These are phyloP conservation scores for Misopates orontium DNA, from an alignment of 257 asterid species.

Conservation along the genomic window DNA sequence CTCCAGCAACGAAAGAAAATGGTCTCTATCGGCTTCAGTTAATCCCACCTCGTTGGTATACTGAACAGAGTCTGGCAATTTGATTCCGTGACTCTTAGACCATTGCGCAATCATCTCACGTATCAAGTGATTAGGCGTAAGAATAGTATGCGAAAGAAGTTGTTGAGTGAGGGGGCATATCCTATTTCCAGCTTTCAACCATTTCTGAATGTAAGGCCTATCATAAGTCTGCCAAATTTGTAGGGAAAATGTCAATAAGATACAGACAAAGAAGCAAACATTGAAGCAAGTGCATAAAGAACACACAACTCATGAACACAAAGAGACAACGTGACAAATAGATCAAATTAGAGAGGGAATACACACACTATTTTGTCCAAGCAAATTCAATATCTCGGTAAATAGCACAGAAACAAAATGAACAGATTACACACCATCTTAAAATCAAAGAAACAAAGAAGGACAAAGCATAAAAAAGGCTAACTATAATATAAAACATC, in stretches of 20 bases:
- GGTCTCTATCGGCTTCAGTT: slow-evolving; percentile 61
- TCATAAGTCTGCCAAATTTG: slow-evolving; percentile 78
- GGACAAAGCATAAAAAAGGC: too few species aligned
- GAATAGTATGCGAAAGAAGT: slow-evolving; percentile 71
- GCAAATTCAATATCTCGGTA: too few species aligned
- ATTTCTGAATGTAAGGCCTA: slow-evolving; percentile 72
- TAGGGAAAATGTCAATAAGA: slow-evolving; percentile 13
- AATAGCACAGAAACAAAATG: too few species aligned
- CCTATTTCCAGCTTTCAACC: slow-evolving; percentile 82
- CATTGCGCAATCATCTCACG: slow-evolving; percentile 65
- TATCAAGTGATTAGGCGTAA: slow-evolving; percentile 74
- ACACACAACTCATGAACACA: neutral
- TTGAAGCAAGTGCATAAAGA: neutral
- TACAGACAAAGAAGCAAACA: slow-evolving; percentile 14
- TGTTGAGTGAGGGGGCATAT: slow-evolving; percentile 87
- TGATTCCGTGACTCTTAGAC: slow-evolving; percentile 68
- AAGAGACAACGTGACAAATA: neutral
- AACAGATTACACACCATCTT: too few species aligned
- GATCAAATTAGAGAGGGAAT: neutral
- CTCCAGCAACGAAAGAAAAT: slow-evolving; percentile 52
- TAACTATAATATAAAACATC: too few species aligned
- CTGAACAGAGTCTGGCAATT: slow-evolving; percentile 49
- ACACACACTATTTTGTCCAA: too few species aligned
- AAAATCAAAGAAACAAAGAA: too few species aligned
- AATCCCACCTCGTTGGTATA: slow-evolving; percentile 47